Percentiles rank a stretch among this genome's conserved stretches.
Conservation (phyloP, 164 flowering plant genomes). For the Liquidambar formosana region DNA sequence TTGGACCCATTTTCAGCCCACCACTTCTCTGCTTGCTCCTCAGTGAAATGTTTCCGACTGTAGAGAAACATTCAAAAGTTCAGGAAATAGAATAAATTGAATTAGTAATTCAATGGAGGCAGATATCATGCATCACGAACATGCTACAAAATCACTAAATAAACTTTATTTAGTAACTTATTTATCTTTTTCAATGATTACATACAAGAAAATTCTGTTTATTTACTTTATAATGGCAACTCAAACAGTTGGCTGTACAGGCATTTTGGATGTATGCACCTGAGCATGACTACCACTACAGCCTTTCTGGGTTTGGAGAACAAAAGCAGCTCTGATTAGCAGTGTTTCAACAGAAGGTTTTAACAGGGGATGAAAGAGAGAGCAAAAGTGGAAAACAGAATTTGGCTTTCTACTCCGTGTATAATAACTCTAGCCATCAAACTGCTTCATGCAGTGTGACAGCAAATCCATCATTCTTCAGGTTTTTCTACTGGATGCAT, state of each 20-base stretch:
- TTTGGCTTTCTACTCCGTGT: too few relatives aligned
- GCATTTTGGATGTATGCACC: too few relatives aligned
- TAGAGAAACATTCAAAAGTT: slow-evolving; percentile 14
- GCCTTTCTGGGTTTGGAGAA: too few relatives aligned
- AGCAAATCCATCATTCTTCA: neutral
- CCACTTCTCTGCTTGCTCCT: slow-evolving; percentile 85
- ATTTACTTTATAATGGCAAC: neutral
- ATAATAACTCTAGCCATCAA: too few relatives aligned
- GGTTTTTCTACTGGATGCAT: neutral
- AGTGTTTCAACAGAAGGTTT: too few relatives aligned
- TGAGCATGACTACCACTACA: too few relatives aligned
- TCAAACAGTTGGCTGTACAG: too few relatives aligned
- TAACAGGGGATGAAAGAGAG: too few relatives aligned
- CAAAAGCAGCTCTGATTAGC: too few relatives aligned
- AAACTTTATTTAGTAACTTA: neutral
- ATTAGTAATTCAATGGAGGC: neutral
- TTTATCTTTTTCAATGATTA: neutral
- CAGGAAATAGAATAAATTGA: neutral
- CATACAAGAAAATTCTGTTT: neutral
- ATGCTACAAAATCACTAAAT: neutral
- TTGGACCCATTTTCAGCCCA: slow-evolving; percentile 68
- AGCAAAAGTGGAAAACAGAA: too few relatives aligned
- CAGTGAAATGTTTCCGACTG: slow-evolving; percentile 78
- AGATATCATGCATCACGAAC: neutral
- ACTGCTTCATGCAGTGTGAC: slow-evolving; percentile 1